Evolutionary conservation across 768 basidiomycete species (phyloP).

Genomic region (Pleurotus pulmonarius): DNA sequence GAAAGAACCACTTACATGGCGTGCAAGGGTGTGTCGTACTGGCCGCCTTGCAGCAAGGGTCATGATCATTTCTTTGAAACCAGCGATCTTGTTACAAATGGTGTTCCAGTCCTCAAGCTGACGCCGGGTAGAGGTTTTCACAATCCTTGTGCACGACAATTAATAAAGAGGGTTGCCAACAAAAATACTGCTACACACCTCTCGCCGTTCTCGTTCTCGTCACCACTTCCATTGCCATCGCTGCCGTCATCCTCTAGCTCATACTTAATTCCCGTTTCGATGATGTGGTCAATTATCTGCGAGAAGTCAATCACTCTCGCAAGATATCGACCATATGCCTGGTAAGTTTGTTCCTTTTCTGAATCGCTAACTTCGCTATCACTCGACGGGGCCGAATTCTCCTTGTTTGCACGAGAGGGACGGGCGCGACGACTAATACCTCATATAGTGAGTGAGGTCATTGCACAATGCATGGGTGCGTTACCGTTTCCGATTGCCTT

Average conservation of each 20-base stretch:
- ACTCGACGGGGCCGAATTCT: neutral
- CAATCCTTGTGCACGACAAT: no score
- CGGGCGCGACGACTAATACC: no score
- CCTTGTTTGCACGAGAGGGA: neutral
- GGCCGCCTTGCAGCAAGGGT: neutral
- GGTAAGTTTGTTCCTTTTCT: neutral
- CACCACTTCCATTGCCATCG: no score
- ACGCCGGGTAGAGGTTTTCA: neutral
- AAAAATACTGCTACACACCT: neutral
- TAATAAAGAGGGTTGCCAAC: no score
- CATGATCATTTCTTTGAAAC: neutral
- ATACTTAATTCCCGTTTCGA: neutral
- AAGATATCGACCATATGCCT: neutral
- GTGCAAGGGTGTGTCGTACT: neutral
- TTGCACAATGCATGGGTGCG: no score
- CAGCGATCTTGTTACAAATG: neutral
- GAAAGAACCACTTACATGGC: neutral
- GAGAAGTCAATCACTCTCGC: neutral
- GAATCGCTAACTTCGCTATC: neutral
- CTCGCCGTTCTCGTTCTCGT: no score
- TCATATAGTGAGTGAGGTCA: no score
- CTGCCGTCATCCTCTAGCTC: neutral
- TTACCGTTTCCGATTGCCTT: no score
- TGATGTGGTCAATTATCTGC: neutral
- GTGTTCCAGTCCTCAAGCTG: neutral